These are phyloP conservation scores for Ophiocordyceps unilateralis DNA, from an alignment of 2,329 filamentous ascomycete genomes.

Conservation along the genomic window DNA sequence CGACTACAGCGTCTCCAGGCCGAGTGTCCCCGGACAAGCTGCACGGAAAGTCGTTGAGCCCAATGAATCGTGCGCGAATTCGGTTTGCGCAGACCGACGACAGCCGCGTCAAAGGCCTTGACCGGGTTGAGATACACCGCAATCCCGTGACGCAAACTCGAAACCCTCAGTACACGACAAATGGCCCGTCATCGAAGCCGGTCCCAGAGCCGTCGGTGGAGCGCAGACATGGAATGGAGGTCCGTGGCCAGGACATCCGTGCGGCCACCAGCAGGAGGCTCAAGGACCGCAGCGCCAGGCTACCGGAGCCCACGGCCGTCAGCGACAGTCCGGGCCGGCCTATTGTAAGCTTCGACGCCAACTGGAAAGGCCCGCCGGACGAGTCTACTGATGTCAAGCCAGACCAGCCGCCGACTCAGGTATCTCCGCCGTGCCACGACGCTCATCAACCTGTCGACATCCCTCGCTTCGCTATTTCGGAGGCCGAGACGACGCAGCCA, in stretches of 20 bases:
- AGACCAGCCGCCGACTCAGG: constrained; percentile 10
- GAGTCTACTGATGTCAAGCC: constrained; percentile 49
- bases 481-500: constrained; percentile 21
- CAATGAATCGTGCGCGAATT: constrained; percentile 18
- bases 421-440: constrained; percentile 6
- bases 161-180: constrained; percentile 64
- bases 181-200: constrained; percentile 23
- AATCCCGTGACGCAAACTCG: constrained; percentile 72
- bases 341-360: constrained; percentile 89
- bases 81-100: constrained; percentile 22
- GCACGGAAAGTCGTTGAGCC: constrained; percentile 15
- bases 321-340: constrained; percentile 80
- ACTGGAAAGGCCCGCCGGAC: constrained; percentile 63
- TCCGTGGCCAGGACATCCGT: constrained; percentile 74
- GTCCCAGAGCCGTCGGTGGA: constrained; percentile 25
- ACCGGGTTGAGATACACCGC: constrained; percentile 58
- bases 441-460: constrained; percentile 22
- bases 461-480: constrained; percentile 38
- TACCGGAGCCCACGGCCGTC: constrained; percentile 79
- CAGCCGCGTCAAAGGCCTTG: constrained; percentile 18
- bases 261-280: constrained; percentile 79
- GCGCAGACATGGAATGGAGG: constrained; percentile 64
- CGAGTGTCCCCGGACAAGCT: constrained; percentile 16
- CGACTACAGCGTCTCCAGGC: constrained; percentile 4
- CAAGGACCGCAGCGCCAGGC: constrained; percentile 69